phyloP scores from a whole-genome alignment of 208 protist genomes.

The Leptomonas seymouri region DNA sequence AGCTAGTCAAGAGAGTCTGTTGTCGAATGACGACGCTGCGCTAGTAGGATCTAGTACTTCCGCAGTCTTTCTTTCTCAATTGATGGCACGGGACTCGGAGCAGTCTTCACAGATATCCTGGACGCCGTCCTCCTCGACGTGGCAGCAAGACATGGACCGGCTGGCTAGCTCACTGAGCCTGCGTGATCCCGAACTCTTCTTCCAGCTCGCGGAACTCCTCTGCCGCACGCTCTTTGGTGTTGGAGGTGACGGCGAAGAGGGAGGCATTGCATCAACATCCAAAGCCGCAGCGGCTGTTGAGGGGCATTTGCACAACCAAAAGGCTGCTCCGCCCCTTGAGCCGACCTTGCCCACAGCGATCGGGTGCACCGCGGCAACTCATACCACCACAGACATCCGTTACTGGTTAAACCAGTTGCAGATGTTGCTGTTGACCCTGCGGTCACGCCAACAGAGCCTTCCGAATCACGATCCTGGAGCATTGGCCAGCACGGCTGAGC shows the following conservation, averaged over 20 bases:
- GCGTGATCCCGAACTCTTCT: conserved; percentile 25
- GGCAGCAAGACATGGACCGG: conserved; percentile 32
- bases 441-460: background rate
- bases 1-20: background rate
- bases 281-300: too few relatives aligned
- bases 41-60: background rate
- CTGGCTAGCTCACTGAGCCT: conserved; percentile 15
- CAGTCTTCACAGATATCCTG: conserved; percentile 1
- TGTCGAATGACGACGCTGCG: background rate
- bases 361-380: conserved; percentile 20
- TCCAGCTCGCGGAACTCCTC: conserved; percentile 26
- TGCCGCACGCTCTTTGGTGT: conserved; percentile 28
- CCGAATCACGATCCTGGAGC: background rate
- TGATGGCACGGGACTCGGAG: background rate
- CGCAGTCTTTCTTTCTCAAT: background rate
- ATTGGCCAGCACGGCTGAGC: background rate
- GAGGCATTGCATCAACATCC: background rate
- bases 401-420: conserved; percentile 78
- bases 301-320: background rate
- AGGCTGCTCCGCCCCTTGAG: background rate
- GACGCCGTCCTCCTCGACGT: conserved; percentile 14
- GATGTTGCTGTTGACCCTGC: conserved; percentile 46
- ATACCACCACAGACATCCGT: conserved; percentile 62
- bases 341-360: background rate
- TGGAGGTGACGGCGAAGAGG: background rate